Base-by-base conservation (phyloP, 371 early-diverging fungal genomes). In the Homolaphlyctis polyrhiza region DNA sequence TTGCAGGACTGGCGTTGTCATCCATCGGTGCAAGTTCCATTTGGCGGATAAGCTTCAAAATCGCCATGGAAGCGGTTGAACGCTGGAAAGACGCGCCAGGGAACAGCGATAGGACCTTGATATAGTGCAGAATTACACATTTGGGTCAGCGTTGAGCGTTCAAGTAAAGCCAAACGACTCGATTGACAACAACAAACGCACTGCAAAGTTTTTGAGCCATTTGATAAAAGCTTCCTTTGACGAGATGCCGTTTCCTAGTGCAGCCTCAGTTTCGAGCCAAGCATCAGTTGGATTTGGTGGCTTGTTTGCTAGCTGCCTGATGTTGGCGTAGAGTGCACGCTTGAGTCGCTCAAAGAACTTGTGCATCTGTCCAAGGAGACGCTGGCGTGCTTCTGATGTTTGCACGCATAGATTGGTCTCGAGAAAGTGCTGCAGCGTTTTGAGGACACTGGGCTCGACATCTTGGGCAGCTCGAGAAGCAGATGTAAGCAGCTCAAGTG, bases 401-500 rank as follows among this genome's bases (percentile, higher is more conserved):
- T 51, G 52, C 25, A 51, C 52, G 52, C 52, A 51, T 27, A 51
- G 25, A 27, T 51, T 51, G 11, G 32, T 27, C 27, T 51, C 14
- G 14, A 51, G 32, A n/a, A 51, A 51, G 14, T 8, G 11, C 52
- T 51, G 11, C 14, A 51, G 14, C 11, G 8, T 51, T 6, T 51
- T 27, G 11, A 28, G 32, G 14, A 27, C 27, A 6, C n/a, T n/a
- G 14, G 25, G n/a, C 8, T 51, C 52, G 32, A 51, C 8, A 11
- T 51, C 52, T 51, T 51, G 28, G 8, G 52, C 11, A 6, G 52
- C 8, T 14, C 52, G 52, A 6, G 28, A 27, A 14, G 14, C 52
- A 6, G 52, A 51, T 8, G 92, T 90, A 13, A 93, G 68, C 2
- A 95, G 74, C 3, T 90, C 91, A 48, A 93, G 74, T 0, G 88